Conservation (phyloP, 345 rosid species). For the Hibiscus trionum region DNA sequence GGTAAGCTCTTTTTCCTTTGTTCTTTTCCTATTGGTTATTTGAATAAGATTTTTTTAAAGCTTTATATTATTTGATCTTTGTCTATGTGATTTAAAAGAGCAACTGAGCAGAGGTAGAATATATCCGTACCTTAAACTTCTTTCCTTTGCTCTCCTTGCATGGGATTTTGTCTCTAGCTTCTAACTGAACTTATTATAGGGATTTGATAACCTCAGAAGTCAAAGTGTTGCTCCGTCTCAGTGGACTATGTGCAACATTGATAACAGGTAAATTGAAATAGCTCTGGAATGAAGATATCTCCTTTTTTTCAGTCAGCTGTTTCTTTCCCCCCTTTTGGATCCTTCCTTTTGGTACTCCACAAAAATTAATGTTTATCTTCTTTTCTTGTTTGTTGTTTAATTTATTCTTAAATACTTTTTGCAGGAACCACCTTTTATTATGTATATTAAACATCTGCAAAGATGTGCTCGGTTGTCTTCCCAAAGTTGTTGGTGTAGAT, state of each 20-base stretch:
- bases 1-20: slow-evolving; percentile 35
- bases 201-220: slow-evolving; percentile 97
- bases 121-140: not conserved
- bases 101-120: slow-evolving; percentile 12
- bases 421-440: slow-evolving; percentile 69
- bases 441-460: slow-evolving; percentile 70
- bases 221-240: slow-evolving; percentile 93
- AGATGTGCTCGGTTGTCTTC: slow-evolving; percentile 69
- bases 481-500: slow-evolving; percentile 55
- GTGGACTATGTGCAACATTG: slow-evolving; percentile 97
- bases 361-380: not conserved
- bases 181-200: slow-evolving; percentile 49
- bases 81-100: slow-evolving; percentile 7
- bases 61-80: slow-evolving; percentile 11
- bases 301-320: not conserved
- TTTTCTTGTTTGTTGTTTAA: not conserved
- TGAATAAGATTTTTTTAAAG: not conserved
- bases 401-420: slow-evolving; percentile 12
- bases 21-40: not conserved
- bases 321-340: too few relatives aligned
- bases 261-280: slow-evolving; percentile 58
- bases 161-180: not conserved
- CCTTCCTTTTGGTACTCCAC: not conserved
- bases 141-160: not conserved
- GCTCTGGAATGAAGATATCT: not conserved